Evolutionary conservation across 1,139 yeast species (phyloP), one percentile per base, ranked within the genome.

Genomic region (Eremothecium cymbalariae): DNA sequence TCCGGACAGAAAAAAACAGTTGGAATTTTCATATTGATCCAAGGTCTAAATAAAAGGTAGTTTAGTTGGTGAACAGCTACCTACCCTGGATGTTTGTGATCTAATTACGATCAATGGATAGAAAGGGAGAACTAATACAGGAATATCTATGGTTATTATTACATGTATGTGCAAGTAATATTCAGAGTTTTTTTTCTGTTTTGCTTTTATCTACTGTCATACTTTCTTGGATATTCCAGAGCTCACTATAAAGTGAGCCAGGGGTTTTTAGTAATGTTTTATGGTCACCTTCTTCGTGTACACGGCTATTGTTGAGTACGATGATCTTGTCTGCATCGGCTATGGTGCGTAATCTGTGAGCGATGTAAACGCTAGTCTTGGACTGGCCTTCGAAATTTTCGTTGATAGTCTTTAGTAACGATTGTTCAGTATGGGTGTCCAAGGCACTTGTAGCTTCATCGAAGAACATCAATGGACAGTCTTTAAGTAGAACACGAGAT

Each of bases 361-460:
- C 98, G 57, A 90, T 86, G 46, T 88, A 82, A 6, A 93, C 76
- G 47, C 86, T 83, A 1, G 98, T 93, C 35, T 70, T 73, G 7
- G 65, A 56, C 20, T 67, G 62, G 28, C 72, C 75, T 40, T 59
- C 65, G 55, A 84, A 77, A 18, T 82, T 71, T 3, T 63, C 52
- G 44, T 78, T 69, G 32, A 88, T 78, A 1, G 95, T 86, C 39
- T 68, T 71, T 47, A 90, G 62, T 35, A 93, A 65, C 2, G 82
- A 70, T 57, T 84, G 95, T 53, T 90, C 99, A 0, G 99, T 90
- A 53, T 86, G 94, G 4, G 98, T 90, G 57, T 90, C 99, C 33
- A 90, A 67, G 0, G 98, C 98, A 33, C 94, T 80, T 0, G 99
- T 90, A 5, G 97, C 97, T 56, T 90, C 98, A 55, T 93, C 98